Evolutionary conservation across 208 protist species (phyloP).

Genomic region (Crithidia mellificae): DNA sequence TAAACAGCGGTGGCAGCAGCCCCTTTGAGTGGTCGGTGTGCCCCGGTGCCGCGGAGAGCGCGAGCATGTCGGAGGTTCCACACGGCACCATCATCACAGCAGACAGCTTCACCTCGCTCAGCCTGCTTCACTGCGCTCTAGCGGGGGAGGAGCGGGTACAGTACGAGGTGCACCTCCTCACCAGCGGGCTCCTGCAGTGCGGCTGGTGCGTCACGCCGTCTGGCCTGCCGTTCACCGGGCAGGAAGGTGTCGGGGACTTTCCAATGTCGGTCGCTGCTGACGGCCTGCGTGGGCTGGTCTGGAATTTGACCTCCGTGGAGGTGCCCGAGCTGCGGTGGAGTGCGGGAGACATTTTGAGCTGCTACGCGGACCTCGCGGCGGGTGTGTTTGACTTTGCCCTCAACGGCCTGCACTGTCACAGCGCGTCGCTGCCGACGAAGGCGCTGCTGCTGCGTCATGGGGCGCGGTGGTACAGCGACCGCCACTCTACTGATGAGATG

Average conservation of each 20-base stretch:
- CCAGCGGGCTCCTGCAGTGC: constrained; percentile 35
- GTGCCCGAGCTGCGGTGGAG: constrained; percentile 26
- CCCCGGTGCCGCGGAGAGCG: constrained; percentile 17
- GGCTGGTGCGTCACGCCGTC: constrained; percentile 34
- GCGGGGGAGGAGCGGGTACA: constrained; percentile 18
- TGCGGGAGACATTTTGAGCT: constrained; percentile 29
- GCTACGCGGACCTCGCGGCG: constrained; percentile 29
- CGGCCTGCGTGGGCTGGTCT: constrained; percentile 29
- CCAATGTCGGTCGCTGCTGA: constrained; percentile 33
- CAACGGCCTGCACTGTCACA: constrained; percentile 24
- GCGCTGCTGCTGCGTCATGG: constrained; percentile 10
- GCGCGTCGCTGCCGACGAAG: constrained; percentile 22
- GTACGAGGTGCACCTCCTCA: constrained; percentile 40
- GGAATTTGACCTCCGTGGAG: constrained; percentile 23
- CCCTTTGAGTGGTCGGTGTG: constrained; percentile 26
- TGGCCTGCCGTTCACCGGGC: constrained; percentile 18
- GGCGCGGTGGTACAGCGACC: constrained; percentile 21
- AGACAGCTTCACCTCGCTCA: constrained; percentile 28
- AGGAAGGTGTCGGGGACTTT: constrained; percentile 47
- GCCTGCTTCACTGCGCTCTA: constrained; percentile 13
- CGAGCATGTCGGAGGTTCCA: constrained; percentile 8
- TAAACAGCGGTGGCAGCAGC: background rate
- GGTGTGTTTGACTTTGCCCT: constrained; percentile 35
- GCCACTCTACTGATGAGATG: constrained; percentile 24
- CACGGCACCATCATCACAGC: constrained; percentile 34